Conservation (phyloP, 2,329 filamentous ascomycete species). For the Hypomyces perniciosus region DNA sequence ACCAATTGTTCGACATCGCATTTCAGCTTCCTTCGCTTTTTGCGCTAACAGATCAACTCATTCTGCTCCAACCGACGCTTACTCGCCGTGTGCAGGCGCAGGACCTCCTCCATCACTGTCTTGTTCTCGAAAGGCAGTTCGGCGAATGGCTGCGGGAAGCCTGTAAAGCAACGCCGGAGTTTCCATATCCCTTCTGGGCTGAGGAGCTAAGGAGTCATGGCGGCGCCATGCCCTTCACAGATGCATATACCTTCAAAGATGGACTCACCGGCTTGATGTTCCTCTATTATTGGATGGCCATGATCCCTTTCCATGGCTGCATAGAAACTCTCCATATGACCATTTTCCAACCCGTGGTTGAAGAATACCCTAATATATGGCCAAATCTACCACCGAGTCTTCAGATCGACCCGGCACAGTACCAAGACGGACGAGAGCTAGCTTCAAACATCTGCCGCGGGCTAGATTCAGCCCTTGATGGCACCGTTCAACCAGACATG, state of each 20-base stretch:
- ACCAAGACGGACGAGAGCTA: constrained; percentile 38
- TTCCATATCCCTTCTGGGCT: constrained; percentile 36
- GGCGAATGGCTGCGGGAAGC: constrained; percentile 40
- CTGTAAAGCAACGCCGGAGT: constrained; percentile 21
- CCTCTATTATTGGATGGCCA: constrained; percentile 49
- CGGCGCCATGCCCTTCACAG: constrained; percentile 37
- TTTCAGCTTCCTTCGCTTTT: constrained; percentile 43
- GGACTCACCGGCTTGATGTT: constrained; percentile 40
- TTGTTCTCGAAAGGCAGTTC: constrained; percentile 43
- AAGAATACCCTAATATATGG: constrained; percentile 34
- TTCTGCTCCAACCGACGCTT: constrained; percentile 33
- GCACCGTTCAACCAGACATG: constrained; percentile 42
- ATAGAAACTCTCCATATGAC: constrained; percentile 39
- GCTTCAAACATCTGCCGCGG: constrained; percentile 46
- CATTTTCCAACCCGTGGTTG: constrained; percentile 39
- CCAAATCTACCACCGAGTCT: constrained; percentile 33
- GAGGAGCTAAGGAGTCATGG: constrained; percentile 25
- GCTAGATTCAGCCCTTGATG: constrained; percentile 40
- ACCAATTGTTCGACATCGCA: constrained; percentile 47
- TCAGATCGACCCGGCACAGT: constrained; percentile 36
- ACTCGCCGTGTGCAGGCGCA: constrained; percentile 40
- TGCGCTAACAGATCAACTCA: constrained; percentile 37
- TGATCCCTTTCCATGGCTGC: constrained; percentile 44
- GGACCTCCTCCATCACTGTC: constrained; percentile 42
- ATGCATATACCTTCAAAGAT: constrained; percentile 40